A percentile compares a stretch with the other conserved stretches of the same genome.
phyloP scores from a whole-genome alignment of 2,329 filamentous ascomycete species.

The Thielaviopsis populi region DNA sequence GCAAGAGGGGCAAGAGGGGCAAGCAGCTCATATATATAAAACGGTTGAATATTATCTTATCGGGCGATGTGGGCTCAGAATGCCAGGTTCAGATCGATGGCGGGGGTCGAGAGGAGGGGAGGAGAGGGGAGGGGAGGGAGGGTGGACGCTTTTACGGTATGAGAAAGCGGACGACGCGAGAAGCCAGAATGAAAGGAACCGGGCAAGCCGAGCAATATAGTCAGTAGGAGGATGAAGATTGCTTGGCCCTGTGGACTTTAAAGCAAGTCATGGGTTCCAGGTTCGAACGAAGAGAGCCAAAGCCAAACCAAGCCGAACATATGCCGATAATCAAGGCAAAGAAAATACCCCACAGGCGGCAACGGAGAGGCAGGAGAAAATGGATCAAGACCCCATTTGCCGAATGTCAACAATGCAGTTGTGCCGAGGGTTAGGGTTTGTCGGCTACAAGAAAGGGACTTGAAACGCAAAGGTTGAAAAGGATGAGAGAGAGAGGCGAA shows the following conservation, averaged over 20 bases:
- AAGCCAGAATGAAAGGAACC: background rate
- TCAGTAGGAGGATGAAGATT: background rate
- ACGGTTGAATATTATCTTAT: background rate
- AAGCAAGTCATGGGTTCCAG: background rate
- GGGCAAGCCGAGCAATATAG: background rate
- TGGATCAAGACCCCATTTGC: background rate
- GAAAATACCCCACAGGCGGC: background rate
- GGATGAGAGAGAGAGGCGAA: background rate
- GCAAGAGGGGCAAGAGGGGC: background rate
- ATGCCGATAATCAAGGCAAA: background rate
- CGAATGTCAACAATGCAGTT: background rate
- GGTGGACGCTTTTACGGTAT: background rate
- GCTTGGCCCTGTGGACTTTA: background rate
- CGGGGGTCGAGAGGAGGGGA: background rate
- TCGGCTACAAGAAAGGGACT: background rate
- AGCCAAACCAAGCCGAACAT: background rate
- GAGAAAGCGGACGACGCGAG: background rate
- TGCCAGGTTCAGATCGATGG: background rate
- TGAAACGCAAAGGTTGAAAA: background rate
- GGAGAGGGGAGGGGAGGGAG: background rate
- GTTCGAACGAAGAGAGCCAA: no score
- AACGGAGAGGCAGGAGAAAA: background rate
- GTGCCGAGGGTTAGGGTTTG: constrained; percentile 3
- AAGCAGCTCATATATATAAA: background rate
- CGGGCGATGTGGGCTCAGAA: background rate